These are phyloP conservation scores for Melanopsichium pennsylvanicum DNA, from an alignment of 1,284 basidiomycete genomes.

Conservation along the genomic window DNA sequence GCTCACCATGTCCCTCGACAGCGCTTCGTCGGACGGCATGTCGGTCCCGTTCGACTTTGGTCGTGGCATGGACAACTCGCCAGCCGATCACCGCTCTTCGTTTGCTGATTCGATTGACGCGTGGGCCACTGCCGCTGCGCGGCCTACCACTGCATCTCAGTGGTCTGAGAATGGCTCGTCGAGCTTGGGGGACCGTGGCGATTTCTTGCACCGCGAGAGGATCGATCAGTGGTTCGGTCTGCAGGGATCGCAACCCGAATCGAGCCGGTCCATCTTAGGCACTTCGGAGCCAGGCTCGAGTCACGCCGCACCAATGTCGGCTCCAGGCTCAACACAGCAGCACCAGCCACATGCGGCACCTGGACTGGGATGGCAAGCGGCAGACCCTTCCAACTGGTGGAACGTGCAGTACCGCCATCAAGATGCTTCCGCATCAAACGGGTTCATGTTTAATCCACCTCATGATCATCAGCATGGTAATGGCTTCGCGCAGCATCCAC, in stretches of 20 bases:
- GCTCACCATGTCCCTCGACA: constrained; percentile 45
- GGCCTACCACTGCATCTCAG: constrained; percentile 31
- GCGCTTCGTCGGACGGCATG: constrained; percentile 42
- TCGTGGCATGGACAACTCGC: constrained; percentile 30
- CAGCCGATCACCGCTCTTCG: constrained; percentile 30
- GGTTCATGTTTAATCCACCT: constrained; percentile 20
- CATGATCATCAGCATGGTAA: not conserved
- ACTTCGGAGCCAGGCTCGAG: constrained; percentile 26
- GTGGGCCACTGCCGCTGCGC: constrained; percentile 23
- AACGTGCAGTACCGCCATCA: constrained; percentile 34
- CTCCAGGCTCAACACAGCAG: not conserved
- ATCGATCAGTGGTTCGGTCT: constrained; percentile 38
- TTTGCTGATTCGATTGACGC: constrained; percentile 40
- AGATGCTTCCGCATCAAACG: constrained; percentile 19
- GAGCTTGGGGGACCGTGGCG: constrained; percentile 32
- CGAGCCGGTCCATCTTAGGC: constrained; percentile 16
- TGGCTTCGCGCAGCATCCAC: not conserved
- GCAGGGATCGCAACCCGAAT: constrained; percentile 9
- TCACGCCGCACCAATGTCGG: constrained; percentile 9
- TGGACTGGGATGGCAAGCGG: constrained; percentile 32
- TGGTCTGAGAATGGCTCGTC: constrained; percentile 38
- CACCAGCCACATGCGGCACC: constrained; percentile 5
- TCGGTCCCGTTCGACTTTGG: constrained; percentile 42
- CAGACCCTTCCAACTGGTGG: constrained; percentile 32
- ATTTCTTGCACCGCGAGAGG: constrained; percentile 30